Percentiles rank a stretch among this genome's conserved stretches.
phyloP scores from a whole-genome alignment of 805 yeast species.

The Ogataea ramenticola region DNA sequence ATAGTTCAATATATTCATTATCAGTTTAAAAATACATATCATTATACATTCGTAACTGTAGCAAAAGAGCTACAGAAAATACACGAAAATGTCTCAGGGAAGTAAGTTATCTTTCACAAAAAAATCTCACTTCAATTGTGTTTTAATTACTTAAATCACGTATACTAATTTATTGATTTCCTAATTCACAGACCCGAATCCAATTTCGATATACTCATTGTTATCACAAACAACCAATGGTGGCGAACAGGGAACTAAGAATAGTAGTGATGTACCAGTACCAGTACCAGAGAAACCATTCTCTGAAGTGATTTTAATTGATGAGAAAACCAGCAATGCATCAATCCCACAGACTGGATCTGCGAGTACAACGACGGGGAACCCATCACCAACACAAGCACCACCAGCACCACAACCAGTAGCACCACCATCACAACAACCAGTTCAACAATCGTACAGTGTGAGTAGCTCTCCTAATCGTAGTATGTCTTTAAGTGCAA shows the following conservation, averaged over 20 bases:
- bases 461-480: too few species aligned
- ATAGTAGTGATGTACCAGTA: neutral
- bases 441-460: too few species aligned
- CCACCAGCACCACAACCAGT: neutral
- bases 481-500: slow-evolving; percentile 17
- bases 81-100: neutral
- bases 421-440: neutral
- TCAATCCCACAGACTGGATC: too few species aligned
- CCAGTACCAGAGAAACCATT: too few species aligned
- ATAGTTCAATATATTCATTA: too few species aligned
- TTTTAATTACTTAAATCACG: too few species aligned
- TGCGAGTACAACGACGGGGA: too few species aligned
- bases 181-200: neutral
- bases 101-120: neutral
- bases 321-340: too few species aligned
- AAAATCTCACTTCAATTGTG: too few species aligned
- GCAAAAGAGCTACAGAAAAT: neutral
- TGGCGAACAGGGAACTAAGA: neutral
- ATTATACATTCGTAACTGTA: neutral
- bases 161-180: too few species aligned
- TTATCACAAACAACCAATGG: neutral
- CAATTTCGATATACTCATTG: slow-evolving; percentile 10
- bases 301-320: too few species aligned
- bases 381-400: neutral
- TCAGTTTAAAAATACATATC: too few species aligned